Base-by-base conservation (phyloP, 352 stramenopile species). In the Peronosclerospora sorghi region DNA sequence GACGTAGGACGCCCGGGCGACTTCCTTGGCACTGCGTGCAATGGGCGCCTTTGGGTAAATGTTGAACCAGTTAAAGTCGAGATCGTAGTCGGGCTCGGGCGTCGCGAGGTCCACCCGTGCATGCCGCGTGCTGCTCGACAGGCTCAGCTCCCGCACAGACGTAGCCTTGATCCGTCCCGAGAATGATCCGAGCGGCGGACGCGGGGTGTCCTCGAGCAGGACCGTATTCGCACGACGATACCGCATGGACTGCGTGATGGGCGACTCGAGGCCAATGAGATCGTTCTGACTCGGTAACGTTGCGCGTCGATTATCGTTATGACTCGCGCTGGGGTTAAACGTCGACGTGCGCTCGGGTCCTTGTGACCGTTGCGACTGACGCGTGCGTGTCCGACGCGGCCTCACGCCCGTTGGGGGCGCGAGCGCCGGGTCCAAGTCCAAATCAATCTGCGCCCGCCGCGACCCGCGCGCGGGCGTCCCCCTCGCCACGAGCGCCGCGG, bases 31-130 rank as follows among this genome's bases (percentile, higher is more conserved):
- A 17, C 32, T 50, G 8, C 45, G 56, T 20, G 55, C 36, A n/a
- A 83, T 44, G 0, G 78, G 78, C 5, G 75, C 73, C 52, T 90
- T 90, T 1, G 78, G 78, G 49, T 76, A 90, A 14, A 74, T 72
- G 57, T 87, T 78, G 46, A 73, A 59, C 74, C 78, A 87, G 56
- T 73, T 60, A 49, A 83, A 90, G 52, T 90, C 68, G 7, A 87
- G 55, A 8, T 86, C 71, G 32, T 87, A 81, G 37, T 81, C 60
- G 0, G 66, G 54, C 4, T 73, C 56, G 0, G 68, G 74, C 2
- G 74, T 84, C 49, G 67, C 68, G 7, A 86, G 69, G 35, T 86
- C 60, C 4, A 66, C 55, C 30, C n/a, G n/a, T n/a, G n/a, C n/a
- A n/a, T n/a, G n/a, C n/a, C n/a, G n/a, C n/a, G n/a, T n/a, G n/a